These are phyloP conservation scores for Hymenoscyphus albidus DNA, from an alignment of 2,329 filamentous ascomycete genomes.

Conservation along the genomic window DNA sequence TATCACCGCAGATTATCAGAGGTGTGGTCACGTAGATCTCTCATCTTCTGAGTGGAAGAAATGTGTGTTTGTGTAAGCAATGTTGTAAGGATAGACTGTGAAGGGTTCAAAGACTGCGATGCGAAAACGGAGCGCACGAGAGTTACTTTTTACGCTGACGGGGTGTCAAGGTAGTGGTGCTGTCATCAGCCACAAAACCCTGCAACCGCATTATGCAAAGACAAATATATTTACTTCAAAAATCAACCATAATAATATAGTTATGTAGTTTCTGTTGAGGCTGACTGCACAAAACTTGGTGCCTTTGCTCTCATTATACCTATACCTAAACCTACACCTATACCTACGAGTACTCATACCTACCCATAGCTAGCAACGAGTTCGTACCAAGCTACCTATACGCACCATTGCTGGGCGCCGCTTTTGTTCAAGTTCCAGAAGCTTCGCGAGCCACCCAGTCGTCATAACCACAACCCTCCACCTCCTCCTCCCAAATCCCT, in stretches of 20 bases:
- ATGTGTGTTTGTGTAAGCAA: background rate
- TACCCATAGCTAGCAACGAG: background rate
- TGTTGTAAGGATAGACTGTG: conserved; percentile 4
- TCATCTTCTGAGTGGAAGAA: conserved; percentile 27
- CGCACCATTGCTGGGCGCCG: background rate
- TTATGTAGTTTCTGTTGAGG: too few relatives aligned
- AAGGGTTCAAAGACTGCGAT: background rate
- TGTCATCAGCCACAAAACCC: background rate
- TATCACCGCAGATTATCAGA: conserved; percentile 30
- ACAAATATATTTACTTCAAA: too few relatives aligned
- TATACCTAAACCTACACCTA: too few relatives aligned
- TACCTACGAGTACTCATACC: too few relatives aligned
- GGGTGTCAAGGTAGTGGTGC: background rate
- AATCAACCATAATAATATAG: too few relatives aligned
- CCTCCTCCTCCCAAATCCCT: background rate
- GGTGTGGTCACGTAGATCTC: conserved; percentile 20
- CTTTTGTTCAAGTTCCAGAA: background rate
- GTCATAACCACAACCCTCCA: background rate
- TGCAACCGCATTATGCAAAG: background rate
- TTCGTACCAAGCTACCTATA: background rate
- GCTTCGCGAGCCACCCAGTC: too few relatives aligned
- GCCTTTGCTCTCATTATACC: too few relatives aligned
- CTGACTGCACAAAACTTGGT: too few relatives aligned
- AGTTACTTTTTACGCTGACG: background rate
- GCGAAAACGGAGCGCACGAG: background rate